phyloP scores from a whole-genome alignment of 257 asterid genomes.

The Capsicum rhomboideum region DNA sequence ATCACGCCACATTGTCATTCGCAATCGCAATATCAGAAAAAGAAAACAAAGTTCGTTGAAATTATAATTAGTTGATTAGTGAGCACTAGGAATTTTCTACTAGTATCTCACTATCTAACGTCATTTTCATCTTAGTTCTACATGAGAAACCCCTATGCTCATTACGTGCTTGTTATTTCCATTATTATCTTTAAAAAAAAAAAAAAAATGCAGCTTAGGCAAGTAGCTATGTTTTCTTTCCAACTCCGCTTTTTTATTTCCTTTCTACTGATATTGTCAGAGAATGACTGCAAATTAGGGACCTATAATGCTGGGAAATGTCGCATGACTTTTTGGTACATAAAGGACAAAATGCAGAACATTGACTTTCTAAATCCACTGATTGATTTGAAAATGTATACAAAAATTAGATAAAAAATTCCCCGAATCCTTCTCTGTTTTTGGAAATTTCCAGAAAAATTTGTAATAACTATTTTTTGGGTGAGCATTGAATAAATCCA shows the following conservation, averaged over 20 bases:
- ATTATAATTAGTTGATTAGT: too few relatives aligned
- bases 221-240: background rate
- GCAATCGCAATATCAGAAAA: too few relatives aligned
- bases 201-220: background rate
- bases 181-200: background rate
- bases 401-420: background rate
- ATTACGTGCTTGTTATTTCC: background rate
- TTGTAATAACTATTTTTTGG: too few relatives aligned
- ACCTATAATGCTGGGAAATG: background rate
- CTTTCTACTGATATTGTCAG: too few relatives aligned
- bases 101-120: background rate
- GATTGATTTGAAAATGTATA: background rate
- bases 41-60: too few relatives aligned
- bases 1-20: too few relatives aligned
- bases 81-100: background rate
- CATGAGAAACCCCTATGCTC: background rate
- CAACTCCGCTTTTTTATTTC: too few relatives aligned
- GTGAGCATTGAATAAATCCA: too few relatives aligned
- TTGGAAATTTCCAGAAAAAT: too few relatives aligned
- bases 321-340: background rate
- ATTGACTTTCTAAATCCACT: background rate
- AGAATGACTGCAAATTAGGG: background rate
- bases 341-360: background rate
- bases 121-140: background rate
- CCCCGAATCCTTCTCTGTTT: too few relatives aligned